These are phyloP conservation scores for Sequoiadendron giganteum DNA, from an alignment of 75 land plant species.

Conservation along the genomic window DNA sequence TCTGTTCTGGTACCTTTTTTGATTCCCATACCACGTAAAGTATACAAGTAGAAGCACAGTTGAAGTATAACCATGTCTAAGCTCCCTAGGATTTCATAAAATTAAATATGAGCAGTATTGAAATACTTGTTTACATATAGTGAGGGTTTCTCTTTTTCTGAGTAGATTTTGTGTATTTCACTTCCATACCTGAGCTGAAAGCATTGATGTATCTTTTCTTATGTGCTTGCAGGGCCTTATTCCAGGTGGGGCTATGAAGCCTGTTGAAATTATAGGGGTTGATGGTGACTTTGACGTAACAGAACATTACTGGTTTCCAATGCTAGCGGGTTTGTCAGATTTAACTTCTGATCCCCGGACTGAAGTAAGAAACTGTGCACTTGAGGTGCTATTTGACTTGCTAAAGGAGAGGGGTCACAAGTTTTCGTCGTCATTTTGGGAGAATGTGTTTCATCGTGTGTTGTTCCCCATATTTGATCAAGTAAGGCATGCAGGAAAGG, in stretches of 20 bases:
- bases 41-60: background rate
- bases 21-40: background rate
- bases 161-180: background rate
- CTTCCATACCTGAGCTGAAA: background rate
- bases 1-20: background rate
- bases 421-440: slow-evolving; percentile 90
- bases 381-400: slow-evolving; percentile 95
- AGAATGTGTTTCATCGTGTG: slow-evolving; percentile 88
- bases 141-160: background rate
- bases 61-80: background rate
- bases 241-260: slow-evolving; percentile 83
- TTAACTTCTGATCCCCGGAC: slow-evolving; percentile 85
- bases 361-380: slow-evolving; percentile 93
- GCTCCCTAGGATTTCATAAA: background rate
- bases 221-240: slow-evolving; percentile 66
- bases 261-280: slow-evolving; percentile 36
- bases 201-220: background rate
- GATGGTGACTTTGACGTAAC: slow-evolving; percentile 67
- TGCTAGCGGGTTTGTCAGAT: slow-evolving; percentile 96
- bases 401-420: slow-evolving; percentile 92
- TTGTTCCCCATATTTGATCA: slow-evolving; percentile 96
- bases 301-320: slow-evolving; percentile 98
- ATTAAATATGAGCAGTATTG: background rate
- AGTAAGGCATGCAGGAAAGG: slow-evolving; percentile 73
- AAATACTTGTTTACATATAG: background rate